These are phyloP conservation scores for Periconia sp. DNA, from an alignment of 2,329 filamentous ascomycete species.

Conservation along the genomic window DNA sequence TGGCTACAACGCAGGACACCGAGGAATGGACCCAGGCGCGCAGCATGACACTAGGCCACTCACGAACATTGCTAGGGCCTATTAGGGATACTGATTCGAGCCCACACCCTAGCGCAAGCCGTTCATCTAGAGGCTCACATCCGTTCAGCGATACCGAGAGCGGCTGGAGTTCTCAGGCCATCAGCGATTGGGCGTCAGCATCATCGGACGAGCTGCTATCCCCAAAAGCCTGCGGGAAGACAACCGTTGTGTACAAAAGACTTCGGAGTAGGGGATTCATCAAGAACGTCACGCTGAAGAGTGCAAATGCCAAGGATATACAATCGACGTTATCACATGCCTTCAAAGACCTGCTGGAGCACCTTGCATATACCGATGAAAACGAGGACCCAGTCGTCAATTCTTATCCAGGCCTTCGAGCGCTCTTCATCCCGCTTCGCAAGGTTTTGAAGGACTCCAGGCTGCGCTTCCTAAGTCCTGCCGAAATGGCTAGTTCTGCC, in stretches of 20 bases:
- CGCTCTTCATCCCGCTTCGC: slow-evolving; percentile 75
- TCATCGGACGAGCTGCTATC: slow-evolving; percentile 65
- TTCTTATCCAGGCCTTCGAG: slow-evolving; percentile 63
- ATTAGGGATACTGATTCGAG: slow-evolving; percentile 33
- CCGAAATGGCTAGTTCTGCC: slow-evolving; percentile 75
- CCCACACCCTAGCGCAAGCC: slow-evolving; percentile 19
- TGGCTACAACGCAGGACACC: slow-evolving; percentile 46
- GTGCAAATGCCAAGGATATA: slow-evolving; percentile 71
- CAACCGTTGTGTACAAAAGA: slow-evolving; percentile 70
- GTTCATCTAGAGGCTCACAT: slow-evolving; percentile 17
- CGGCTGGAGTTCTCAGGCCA: slow-evolving; percentile 56
- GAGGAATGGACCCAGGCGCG: slow-evolving; percentile 56
- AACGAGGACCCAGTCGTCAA: slow-evolving; percentile 33
- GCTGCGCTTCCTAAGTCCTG: slow-evolving; percentile 71
- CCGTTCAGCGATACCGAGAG: slow-evolving; percentile 46
- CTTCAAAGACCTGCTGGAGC: slow-evolving; percentile 62
- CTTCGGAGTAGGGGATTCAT: slow-evolving; percentile 77
- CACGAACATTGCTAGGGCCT: slow-evolving; percentile 7
- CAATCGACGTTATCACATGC: slow-evolving; percentile 66
- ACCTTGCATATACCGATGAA: slow-evolving; percentile 33
- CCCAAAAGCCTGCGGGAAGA: slow-evolving; percentile 70
- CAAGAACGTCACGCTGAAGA: slow-evolving; percentile 65
- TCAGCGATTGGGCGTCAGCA: slow-evolving; percentile 56
- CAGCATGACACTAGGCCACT: slow-evolving; percentile 18
- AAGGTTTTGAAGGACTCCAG: slow-evolving; percentile 77